Conservation (phyloP, 2,329 filamentous ascomycete species). For the Ascochyta pisi region DNA sequence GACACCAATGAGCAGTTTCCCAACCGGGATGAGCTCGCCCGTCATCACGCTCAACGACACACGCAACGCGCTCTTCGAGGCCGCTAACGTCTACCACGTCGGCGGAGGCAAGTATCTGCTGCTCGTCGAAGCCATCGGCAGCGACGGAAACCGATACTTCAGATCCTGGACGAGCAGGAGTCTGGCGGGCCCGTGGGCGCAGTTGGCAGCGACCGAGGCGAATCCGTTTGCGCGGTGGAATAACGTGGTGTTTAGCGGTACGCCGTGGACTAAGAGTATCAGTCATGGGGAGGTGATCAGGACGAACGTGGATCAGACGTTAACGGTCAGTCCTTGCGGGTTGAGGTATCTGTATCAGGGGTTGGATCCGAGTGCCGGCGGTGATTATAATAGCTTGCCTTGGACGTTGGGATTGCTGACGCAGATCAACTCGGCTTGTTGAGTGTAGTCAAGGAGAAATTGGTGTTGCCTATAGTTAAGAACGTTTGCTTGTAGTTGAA, state of each 20-base stretch:
- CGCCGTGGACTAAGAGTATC: constrained; percentile 49
- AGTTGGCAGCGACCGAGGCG: constrained; percentile 45
- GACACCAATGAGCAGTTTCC: constrained; percentile 46
- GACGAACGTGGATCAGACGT: constrained; percentile 47
- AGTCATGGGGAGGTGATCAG: constrained; percentile 48
- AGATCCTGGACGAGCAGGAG: constrained; percentile 48
- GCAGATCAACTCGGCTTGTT: constrained; percentile 15
- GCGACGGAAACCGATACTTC: constrained; percentile 47
- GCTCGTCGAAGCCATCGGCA: constrained; percentile 50
- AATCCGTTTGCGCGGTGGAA: constrained; percentile 49
- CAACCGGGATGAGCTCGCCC: constrained; percentile 47
- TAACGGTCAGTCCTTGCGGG: constrained; percentile 45
- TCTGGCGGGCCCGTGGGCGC: constrained; percentile 45
- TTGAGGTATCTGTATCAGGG: constrained; percentile 52
- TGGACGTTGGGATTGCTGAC: constrained; percentile 49
- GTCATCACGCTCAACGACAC: constrained; percentile 44
- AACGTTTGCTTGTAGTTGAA: neutral
- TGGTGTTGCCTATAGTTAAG: neutral
- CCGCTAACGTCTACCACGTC: constrained; percentile 47
- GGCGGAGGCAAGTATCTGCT: constrained; percentile 46
- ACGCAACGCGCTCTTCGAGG: constrained; percentile 48
- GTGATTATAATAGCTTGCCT: constrained; percentile 48
- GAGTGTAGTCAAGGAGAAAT: neutral
- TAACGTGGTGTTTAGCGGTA: constrained; percentile 48
- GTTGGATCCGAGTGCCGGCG: constrained; percentile 38